Evolutionary conservation across 176 grass and related monocot species (phyloP), one percentile per base, ranked within the genome.

Genomic region (Carex kokanica): DNA sequence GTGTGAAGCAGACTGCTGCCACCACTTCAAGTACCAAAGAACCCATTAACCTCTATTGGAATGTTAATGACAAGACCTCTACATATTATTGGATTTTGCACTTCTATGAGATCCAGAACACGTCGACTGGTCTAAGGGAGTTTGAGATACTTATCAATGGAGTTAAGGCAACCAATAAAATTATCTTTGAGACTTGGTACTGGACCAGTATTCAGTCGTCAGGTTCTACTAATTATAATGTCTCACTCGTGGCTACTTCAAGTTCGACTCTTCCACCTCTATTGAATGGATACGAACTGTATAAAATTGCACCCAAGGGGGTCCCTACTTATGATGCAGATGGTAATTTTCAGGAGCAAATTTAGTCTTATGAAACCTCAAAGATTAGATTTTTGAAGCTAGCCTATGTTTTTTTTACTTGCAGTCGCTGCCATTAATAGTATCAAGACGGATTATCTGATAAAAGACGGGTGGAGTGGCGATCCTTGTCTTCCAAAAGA

Each of bases 201-300:
- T 10, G 55, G 43, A 10, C 8, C 43, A 47, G 43, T 58, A n/a
- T 58, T 6, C 18, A 18, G 17, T 16, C 0, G 16, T 11, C 6
- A 3, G 16, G 55, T 7, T 16, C 7, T 58, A 18, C 4, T 8
- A 0, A 4, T 25, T 84, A 86, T 29, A 54, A 1, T 8, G 10
- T 88, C 10, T 57, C 71, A 16, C 70, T 91, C 11, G 9, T 32
- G 14, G 66, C 38, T 15, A 63, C 83, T 45, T 43, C 79, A 41
- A 68, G 53, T 34, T 80, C 86, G 11, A 66, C 43, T 5, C 86
- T 24, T 60, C 80, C 18, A 0, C 86, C 86, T 4, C 17, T 86
- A 13, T 49, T 91, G 52, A 91, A 78, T 12, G 83, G 83, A 0
- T 64, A 88, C 40, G 89, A 91, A 81, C 41, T 86, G 52, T 91